phyloP scores from a whole-genome alignment of 169 alveolate species.

The Blepharisma undulans region DNA sequence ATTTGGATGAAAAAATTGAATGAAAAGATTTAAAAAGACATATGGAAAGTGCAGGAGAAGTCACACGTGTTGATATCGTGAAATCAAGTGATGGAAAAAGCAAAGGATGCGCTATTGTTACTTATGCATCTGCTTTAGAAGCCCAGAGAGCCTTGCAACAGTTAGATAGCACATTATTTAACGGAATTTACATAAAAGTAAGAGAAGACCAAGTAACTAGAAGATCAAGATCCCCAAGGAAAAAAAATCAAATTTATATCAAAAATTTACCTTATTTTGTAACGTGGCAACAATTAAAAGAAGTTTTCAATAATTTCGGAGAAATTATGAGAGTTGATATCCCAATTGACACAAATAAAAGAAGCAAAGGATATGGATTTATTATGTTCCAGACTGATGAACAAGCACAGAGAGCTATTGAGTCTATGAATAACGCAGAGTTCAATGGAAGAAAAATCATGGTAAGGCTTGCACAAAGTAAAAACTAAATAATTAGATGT shows the following conservation, averaged over 20 bases:
- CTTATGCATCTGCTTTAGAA: conserved; percentile 7
- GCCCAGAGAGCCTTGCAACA: conserved; percentile 7
- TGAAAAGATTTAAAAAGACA: not conserved
- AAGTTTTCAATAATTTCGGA: conserved; percentile 52
- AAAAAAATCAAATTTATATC: conserved; percentile 1
- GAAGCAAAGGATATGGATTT: conserved; percentile 74
- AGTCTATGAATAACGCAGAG: conserved; percentile 80
- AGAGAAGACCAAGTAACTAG: not conserved
- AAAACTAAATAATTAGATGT: not conserved
- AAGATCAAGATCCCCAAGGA: not conserved
- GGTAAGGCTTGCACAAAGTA: not conserved
- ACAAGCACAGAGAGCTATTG: conserved; percentile 76
- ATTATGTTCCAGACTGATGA: conserved; percentile 68
- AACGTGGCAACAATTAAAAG: conserved; percentile 43
- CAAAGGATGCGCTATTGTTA: not conserved
- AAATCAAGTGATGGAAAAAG: not conserved
- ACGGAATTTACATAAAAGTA: not conserved
- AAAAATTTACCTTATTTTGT: conserved; percentile 55
- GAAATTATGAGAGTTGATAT: conserved; percentile 38
- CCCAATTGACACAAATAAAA: conserved; percentile 2
- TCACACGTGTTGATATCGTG: not conserved
- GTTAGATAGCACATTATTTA: not conserved
- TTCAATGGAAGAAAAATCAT: conserved; percentile 60
- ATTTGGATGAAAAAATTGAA: not conserved
- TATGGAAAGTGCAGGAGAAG: conserved; percentile 15